Percentiles rank a stretch among this genome's conserved stretches.
These are phyloP conservation scores for Daldinia eschscholtzii DNA, from an alignment of 2,329 filamentous ascomycete genomes.

Conservation along the genomic window DNA sequence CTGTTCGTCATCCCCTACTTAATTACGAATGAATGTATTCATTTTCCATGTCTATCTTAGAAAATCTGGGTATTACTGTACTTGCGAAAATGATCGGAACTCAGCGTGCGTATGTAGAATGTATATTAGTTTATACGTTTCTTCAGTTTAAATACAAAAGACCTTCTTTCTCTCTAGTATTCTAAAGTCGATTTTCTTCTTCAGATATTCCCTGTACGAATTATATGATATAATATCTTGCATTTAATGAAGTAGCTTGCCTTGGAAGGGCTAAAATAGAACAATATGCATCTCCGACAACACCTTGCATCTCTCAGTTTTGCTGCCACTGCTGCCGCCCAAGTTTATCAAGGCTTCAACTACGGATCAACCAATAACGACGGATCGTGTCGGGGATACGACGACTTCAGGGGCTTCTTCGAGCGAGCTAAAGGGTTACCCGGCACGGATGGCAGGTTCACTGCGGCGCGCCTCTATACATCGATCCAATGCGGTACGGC, in stretches of 20 bases:
- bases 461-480: slow-evolving; percentile 60
- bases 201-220: not conserved
- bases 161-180: not conserved
- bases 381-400: slow-evolving; percentile 56
- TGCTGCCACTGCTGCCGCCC: slow-evolving; percentile 36
- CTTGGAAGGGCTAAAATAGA: not conserved
- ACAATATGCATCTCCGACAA: slow-evolving; percentile 41
- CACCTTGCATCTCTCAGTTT: slow-evolving; percentile 38
- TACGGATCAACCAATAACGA: slow-evolving; percentile 58
- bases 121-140: slow-evolving; percentile 2
- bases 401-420: slow-evolving; percentile 60
- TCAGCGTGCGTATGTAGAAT: not conserved
- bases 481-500: slow-evolving; percentile 52
- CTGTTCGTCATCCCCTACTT: slow-evolving; percentile 23
- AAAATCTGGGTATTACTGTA: slow-evolving; percentile 14
- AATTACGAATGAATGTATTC: slow-evolving; percentile 16
- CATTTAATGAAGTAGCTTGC: not conserved
- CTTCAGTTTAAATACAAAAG: slow-evolving; percentile 19
- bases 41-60: slow-evolving; percentile 3
- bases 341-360: slow-evolving; percentile 58
- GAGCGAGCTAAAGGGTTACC: slow-evolving; percentile 58
- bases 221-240: slow-evolving; percentile 2
- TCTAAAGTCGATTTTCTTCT: not conserved
- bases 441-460: slow-evolving; percentile 55
- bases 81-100: not conserved